Conservation (phyloP, 1,139 yeast genomes). For the Pichia sp. region DNA sequence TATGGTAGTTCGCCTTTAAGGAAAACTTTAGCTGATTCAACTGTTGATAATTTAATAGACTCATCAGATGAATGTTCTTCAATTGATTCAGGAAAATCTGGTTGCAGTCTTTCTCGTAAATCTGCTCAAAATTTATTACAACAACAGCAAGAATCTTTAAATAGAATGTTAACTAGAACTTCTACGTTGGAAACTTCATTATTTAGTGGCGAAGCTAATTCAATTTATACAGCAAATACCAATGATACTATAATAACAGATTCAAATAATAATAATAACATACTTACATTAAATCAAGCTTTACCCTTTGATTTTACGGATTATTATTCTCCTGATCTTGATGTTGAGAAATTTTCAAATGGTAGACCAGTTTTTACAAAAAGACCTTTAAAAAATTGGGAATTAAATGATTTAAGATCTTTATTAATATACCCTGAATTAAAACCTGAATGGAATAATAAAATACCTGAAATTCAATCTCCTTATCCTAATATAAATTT, state of each 20-base stretch:
- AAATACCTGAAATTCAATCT: constrained; percentile 38
- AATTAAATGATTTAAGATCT: constrained; percentile 56
- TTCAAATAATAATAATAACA: constrained; percentile 7
- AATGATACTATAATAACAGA: no score
- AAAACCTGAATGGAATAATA: constrained; percentile 47
- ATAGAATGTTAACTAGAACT: constrained; percentile 8
- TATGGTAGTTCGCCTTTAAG: constrained; percentile 20
- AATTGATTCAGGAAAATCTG: constrained; percentile 21
- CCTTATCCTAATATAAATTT: constrained; percentile 27
- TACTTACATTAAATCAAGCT: constrained; percentile 31
- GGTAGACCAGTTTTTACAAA: constrained; percentile 59
- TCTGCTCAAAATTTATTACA: constrained; percentile 15
- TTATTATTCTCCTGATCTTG: constrained; percentile 51
- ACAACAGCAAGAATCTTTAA: constrained; percentile 15
- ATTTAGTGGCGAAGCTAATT: constrained; percentile 18
- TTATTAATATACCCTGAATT: constrained; percentile 45
- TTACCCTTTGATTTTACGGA: constrained; percentile 44
- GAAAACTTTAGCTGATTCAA: constrained; percentile 12
- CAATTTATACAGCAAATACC: constrained; percentile 19
- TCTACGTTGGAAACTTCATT: constrained; percentile 17
- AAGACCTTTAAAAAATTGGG: constrained; percentile 58
- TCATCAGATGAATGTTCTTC: constrained; percentile 21
- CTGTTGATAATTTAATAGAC: constrained; percentile 7
- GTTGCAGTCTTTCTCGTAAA: constrained; percentile 14
- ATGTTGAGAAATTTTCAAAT: constrained; percentile 42